Conservation (phyloP, 164 flowering plant genomes). For the Aristolochia contorta region DNA sequence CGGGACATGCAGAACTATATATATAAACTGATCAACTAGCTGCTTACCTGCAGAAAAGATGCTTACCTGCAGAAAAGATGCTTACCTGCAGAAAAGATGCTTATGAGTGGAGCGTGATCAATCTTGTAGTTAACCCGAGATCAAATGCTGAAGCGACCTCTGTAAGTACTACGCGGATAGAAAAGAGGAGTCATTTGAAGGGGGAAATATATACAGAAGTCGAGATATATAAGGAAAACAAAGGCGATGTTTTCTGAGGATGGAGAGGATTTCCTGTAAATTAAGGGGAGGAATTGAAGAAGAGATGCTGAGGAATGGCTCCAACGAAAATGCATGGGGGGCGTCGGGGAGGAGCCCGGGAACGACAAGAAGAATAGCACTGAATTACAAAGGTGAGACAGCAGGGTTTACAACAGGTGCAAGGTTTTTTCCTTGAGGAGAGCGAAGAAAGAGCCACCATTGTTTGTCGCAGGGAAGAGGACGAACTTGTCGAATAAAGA, state of each 20-base stretch:
- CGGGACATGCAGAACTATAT: no score
- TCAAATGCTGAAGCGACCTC: no score
- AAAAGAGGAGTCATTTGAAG: no score
- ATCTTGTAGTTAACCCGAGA: no score
- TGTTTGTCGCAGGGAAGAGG: background rate
- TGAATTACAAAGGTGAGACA: no score
- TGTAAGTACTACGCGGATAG: no score
- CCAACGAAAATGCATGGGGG: background rate
- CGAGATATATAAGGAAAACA: background rate
- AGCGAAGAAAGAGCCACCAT: background rate
- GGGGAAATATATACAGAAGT: background rate
- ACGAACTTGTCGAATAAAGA: background rate
- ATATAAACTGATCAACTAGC: no score
- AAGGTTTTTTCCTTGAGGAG: background rate
- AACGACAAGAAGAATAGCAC: background rate
- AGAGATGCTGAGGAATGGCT: background rate
- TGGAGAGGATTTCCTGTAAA: background rate
- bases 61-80: no score
- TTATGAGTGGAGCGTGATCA: no score
- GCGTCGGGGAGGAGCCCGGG: background rate
- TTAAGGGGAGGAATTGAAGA: background rate
- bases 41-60: no score
- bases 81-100: no score
- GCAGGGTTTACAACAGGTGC: background rate
- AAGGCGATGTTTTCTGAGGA: background rate